Percentiles rank a stretch among this genome's conserved stretches.
Evolutionary conservation across 257 asterid species (phyloP).

Genomic region (Avicennia marina): DNA sequence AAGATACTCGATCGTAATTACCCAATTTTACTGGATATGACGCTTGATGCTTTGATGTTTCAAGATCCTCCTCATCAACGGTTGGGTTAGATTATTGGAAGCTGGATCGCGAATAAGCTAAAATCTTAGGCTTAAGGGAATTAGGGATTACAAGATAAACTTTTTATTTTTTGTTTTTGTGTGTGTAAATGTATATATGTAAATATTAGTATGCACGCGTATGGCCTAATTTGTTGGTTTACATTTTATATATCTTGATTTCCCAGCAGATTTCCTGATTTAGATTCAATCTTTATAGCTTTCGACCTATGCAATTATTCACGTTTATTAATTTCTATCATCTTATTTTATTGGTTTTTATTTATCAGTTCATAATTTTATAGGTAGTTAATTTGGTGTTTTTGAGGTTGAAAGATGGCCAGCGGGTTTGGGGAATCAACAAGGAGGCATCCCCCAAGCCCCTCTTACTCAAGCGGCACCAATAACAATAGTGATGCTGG

Average conservation of each 20-base stretch:
- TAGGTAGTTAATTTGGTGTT: slow-evolving; percentile 19
- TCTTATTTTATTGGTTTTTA: background rate
- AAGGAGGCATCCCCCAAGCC: slow-evolving; percentile 38
- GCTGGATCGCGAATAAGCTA: background rate
- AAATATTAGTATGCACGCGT: background rate
- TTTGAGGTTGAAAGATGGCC: slow-evolving; percentile 32
- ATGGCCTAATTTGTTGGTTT: background rate
- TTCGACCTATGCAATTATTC: background rate
- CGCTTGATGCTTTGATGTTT: slow-evolving; percentile 7
- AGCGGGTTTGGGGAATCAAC: slow-evolving; percentile 60
- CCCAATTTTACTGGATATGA: background rate
- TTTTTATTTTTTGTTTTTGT: background rate
- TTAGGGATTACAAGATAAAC: background rate
- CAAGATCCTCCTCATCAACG: background rate
- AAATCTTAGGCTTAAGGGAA: background rate
- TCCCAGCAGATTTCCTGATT: background rate
- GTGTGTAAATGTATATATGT: too few species aligned
- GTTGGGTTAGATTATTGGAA: background rate
- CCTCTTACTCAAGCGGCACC: slow-evolving; percentile 37
- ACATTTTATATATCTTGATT: background rate
- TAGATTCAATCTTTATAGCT: background rate
- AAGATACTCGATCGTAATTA: background rate
- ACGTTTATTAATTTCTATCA: background rate
- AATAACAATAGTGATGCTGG: slow-evolving; percentile 50
- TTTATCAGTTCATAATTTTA: background rate